Base-by-base conservation (phyloP, 2,329 filamentous ascomycete genomes). In the Lecanicillium sp. region DNA sequence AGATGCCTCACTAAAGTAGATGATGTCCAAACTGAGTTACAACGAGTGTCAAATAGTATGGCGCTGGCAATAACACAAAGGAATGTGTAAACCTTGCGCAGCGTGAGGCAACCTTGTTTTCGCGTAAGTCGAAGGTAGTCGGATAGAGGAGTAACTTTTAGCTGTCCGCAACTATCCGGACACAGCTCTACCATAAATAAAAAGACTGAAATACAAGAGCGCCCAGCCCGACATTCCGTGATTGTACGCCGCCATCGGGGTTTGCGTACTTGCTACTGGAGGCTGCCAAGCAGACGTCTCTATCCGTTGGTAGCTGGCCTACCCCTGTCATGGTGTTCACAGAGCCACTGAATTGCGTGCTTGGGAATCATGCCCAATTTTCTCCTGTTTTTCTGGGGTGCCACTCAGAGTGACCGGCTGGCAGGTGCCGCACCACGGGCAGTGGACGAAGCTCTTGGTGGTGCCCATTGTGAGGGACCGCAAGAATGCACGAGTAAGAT, bases 341-440 rank as follows among this genome's bases (percentile, higher is more conserved):
- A 15, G 28, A 43, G 41, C 41, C 41, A 43, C 41, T 30, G 29
- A 39, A 43, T 43, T 39, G 41, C 41, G 41, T 43, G 41, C 37
- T 43, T 33, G 29, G 15, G 18, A 18, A 18, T 18, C 13, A 12
- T 18, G 32, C 32, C 14, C 20, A 15, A 22, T 20, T 15, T 20
- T 20, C 13, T 30, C 28, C 29, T 33, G 20, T 37, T 37, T 17
- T 35, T 5, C 12, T 6, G 11, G 29, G 13, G 6, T 30, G 11
- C 22, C 22, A 6, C 11, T 25, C 22, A 6, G 22, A 6, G 6
- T 25, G 6, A 25, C 22, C 22, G 7, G 30, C 14, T n/a, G 17
- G n/a, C 7, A 14, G 6, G 15, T 11, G 15, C 12, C 18, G 12
- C 30, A 17, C 10, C 13, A 15, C 13, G 18, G 30, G 15, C 30